Percentiles rank a stretch among this genome's conserved stretches.
phyloP scores from a whole-genome alignment of 306 rosid species.

The Glycine latifolia region DNA sequence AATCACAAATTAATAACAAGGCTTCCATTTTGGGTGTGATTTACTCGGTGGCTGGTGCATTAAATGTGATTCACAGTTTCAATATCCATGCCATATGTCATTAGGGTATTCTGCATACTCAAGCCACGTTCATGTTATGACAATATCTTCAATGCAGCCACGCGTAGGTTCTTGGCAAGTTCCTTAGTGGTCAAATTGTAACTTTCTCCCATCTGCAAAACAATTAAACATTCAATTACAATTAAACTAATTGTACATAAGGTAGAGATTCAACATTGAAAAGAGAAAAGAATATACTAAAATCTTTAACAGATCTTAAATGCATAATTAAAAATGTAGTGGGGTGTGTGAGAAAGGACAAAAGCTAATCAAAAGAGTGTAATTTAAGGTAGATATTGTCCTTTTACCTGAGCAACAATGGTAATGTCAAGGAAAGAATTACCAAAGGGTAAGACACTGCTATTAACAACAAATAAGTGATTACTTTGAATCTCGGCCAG shows the following conservation, averaged over 20 bases:
- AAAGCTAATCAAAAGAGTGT: not conserved
- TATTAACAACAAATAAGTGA: constrained; percentile 51
- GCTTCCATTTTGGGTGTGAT: too few relatives aligned
- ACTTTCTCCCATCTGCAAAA: constrained; percentile 63
- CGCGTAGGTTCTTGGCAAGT: constrained; percentile 57
- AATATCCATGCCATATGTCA: too few relatives aligned
- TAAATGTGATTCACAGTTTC: not conserved
- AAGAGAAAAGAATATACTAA: not conserved
- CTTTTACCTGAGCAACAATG: constrained; percentile 69
- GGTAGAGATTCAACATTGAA: not conserved
- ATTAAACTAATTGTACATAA: not conserved
- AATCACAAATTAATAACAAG: not conserved
- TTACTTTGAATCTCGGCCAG: constrained; percentile 61
- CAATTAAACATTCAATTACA: not conserved
- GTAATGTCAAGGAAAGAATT: constrained; percentile 58
- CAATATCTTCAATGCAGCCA: constrained; percentile 47
- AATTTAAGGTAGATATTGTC: not conserved
- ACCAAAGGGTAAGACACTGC: constrained; percentile 56
- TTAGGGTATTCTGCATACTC: not conserved
- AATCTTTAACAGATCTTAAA: not conserved
- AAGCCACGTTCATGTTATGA: not conserved
- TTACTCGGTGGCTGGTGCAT: not conserved
- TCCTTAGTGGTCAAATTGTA: constrained; percentile 62
- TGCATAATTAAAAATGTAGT: too few relatives aligned
- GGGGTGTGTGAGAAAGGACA: not conserved